Evolutionary conservation across 2,329 filamentous ascomycete species (phyloP).

Genomic region (Trichoderma harzianum): DNA sequence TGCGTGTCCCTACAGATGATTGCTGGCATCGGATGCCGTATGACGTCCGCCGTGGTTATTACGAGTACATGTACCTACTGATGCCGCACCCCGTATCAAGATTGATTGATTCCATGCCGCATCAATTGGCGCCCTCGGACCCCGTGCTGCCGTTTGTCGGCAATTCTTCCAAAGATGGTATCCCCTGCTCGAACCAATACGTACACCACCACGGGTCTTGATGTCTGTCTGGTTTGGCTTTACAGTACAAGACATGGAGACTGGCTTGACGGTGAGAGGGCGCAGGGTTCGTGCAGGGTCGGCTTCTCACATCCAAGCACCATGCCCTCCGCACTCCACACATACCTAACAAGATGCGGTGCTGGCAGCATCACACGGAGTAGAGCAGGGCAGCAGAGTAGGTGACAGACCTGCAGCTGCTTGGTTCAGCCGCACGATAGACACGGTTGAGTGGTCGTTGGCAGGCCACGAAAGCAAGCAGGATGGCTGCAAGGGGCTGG

Average conservation of each 20-base stretch:
- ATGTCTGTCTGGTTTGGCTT: not conserved
- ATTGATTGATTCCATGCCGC: not conserved
- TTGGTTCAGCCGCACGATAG: not conserved
- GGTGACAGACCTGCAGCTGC: not conserved
- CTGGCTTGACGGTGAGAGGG: slow-evolving; percentile 4
- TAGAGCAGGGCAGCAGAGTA: not conserved
- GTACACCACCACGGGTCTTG: not conserved
- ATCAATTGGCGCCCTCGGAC: not conserved
- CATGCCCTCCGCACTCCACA: not conserved
- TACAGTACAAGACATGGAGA: not conserved
- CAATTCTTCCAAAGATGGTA: not conserved
- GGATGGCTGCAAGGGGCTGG: not conserved
- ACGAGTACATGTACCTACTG: too few species aligned
- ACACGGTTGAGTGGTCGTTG: not conserved
- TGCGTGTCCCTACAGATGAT: not conserved
- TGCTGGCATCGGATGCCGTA: not conserved
- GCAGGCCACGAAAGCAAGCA: not conserved
- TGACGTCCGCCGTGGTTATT: not conserved
- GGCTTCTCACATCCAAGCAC: not conserved
- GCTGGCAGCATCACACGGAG: too few species aligned
- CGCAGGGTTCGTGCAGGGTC: slow-evolving; percentile 1
- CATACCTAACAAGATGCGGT: not conserved
- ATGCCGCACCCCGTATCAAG: not conserved
- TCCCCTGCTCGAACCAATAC: not conserved
- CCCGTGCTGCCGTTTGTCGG: not conserved